Conservation (phyloP, 192 early-diverging fungal species). For the Coemansia sp. region DNA sequence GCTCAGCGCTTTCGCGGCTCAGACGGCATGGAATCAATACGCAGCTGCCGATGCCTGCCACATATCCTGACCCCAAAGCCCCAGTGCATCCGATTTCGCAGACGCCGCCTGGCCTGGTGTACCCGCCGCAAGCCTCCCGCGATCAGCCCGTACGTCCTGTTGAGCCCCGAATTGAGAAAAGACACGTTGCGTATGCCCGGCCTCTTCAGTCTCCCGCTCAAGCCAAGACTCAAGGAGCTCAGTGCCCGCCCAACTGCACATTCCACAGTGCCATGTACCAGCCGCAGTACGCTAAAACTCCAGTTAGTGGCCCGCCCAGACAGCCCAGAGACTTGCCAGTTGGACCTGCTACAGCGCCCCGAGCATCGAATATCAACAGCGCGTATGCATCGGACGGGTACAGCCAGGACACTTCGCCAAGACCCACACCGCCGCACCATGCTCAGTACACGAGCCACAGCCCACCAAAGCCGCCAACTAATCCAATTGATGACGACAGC, state of each 20-base stretch:
- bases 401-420: constrained; percentile 7
- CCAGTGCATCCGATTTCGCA: not conserved
- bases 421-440: not conserved
- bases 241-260: constrained; percentile 5
- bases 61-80: constrained; percentile 2
- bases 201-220: not conserved
- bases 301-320: not conserved
- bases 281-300: not conserved
- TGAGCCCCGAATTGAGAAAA: not conserved
- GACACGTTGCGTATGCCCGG: not conserved
- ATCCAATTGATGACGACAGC: constrained; percentile 4
- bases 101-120: not conserved
- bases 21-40: not conserved
- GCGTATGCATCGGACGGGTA: constrained; percentile 4
- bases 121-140: not conserved
- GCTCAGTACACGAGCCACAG: not conserved
- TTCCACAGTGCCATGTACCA: not conserved
- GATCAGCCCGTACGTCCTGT: not conserved
- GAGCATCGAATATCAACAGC: not conserved
- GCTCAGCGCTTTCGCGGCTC: constrained; percentile 12
- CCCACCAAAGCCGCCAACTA: not conserved
- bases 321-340: not conserved
- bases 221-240: not conserved
- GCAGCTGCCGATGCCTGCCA: constrained; percentile 12
- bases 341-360: not conserved